A percentile compares a stretch with the other conserved stretches of the same genome.
Conservation (phyloP, 129 eudicot genomes). For the Flaveria brownii region DNA sequence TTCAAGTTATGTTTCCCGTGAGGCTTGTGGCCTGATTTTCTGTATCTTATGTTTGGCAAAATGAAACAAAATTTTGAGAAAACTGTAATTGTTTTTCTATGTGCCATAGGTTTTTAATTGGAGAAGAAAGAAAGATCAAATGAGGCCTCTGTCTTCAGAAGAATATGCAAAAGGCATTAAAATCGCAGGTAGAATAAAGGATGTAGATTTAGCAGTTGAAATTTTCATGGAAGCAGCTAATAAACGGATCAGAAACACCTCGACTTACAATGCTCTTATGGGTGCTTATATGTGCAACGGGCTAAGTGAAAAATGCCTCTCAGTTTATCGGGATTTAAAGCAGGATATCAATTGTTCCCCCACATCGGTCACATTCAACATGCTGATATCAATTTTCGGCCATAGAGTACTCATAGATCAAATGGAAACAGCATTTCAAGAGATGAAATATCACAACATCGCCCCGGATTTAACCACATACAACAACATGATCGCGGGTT, state of each 20-base stretch:
- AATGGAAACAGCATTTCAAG: constrained; percentile 58
- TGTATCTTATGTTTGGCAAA: not conserved
- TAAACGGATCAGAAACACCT: constrained; percentile 40
- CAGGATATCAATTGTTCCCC: constrained; percentile 54
- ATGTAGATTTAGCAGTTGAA: constrained; percentile 68
- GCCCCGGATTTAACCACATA: constrained; percentile 58
- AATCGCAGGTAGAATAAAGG: constrained; percentile 62
- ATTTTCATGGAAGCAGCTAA: constrained; percentile 65
- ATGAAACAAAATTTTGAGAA: not conserved
- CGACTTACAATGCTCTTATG: constrained; percentile 75
- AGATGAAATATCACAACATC: constrained; percentile 44
- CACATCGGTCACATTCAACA: constrained; percentile 70
- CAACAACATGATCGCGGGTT: constrained; percentile 63
- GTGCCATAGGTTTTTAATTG: constrained; percentile 63
- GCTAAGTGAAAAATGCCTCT: constrained; percentile 51
- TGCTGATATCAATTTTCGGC: constrained; percentile 66
- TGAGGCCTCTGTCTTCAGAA: constrained; percentile 57
- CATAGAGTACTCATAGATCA: constrained; percentile 61
- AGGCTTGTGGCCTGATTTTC: too few relatives aligned
- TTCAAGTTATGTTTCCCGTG: not conserved
- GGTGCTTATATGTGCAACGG: constrained; percentile 57
- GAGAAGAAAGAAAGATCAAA: constrained; percentile 61
- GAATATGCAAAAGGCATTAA: constrained; percentile 78
- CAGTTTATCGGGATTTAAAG: constrained; percentile 58
- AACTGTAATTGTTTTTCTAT: not conserved